Evolutionary conservation across 2,329 filamentous ascomycete genomes (phyloP).

Genomic region (Trichoderma afroharzianum): DNA sequence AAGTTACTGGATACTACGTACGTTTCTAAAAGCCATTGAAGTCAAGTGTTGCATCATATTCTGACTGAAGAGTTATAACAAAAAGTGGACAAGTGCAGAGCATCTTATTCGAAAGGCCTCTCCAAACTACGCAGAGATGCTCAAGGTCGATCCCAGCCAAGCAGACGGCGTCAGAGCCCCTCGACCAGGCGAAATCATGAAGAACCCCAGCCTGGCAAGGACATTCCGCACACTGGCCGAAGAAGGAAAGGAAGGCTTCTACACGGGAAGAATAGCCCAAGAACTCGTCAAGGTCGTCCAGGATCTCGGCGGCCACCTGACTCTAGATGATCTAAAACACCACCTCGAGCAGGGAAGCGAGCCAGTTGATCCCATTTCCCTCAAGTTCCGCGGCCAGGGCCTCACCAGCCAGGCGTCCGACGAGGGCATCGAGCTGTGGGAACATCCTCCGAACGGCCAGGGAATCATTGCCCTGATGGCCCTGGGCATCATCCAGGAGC

Average conservation of each 20-base stretch:
- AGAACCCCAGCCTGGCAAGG: constrained; percentile 72
- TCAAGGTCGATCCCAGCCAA: constrained; percentile 70
- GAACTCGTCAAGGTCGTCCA: constrained; percentile 74
- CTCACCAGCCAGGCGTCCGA: constrained; percentile 25
- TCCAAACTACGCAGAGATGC: constrained; percentile 81
- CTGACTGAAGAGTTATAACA: neutral
- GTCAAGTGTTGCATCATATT: neutral
- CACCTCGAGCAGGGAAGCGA: constrained; percentile 69
- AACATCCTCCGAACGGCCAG: constrained; percentile 94
- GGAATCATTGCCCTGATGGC: constrained; percentile 95
- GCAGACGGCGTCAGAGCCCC: constrained; percentile 71
- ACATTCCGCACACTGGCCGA: constrained; percentile 77
- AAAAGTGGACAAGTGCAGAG: constrained; percentile 70
- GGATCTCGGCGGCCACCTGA: constrained; percentile 72
- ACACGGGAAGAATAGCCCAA: constrained; percentile 77
- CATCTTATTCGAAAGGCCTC: constrained; percentile 65
- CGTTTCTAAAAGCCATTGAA: constrained; percentile 28
- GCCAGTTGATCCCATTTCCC: constrained; percentile 77
- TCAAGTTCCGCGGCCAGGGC: constrained; percentile 69
- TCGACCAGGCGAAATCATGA: constrained; percentile 79
- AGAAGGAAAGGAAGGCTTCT: constrained; percentile 87
- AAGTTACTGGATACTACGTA: constrained; percentile 68
- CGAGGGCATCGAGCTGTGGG: constrained; percentile 78
- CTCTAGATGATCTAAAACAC: constrained; percentile 73
- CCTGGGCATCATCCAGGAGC: constrained; percentile 81